These are phyloP conservation scores for Saccharomyces hybrid DNA, from an alignment of 1,139 yeast species.

Conservation along the genomic window DNA sequence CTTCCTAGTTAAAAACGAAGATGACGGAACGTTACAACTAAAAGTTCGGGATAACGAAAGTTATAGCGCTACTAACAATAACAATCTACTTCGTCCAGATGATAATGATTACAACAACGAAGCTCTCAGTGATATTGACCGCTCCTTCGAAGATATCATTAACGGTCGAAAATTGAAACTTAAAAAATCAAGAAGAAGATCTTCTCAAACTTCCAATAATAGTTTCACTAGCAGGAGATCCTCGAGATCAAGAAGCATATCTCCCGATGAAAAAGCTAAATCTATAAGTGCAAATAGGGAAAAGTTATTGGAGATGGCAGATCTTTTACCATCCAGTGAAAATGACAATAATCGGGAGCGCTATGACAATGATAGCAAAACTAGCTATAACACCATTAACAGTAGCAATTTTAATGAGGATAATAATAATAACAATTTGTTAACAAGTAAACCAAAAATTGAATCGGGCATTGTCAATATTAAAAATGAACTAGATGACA, in stretches of 20 bases:
- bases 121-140: constrained; percentile 8
- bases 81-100: constrained; percentile 7
- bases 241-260: constrained; percentile 14
- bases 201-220: constrained; percentile 9
- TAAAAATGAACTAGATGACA: background rate
- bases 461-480: background rate
- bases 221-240: constrained; percentile 10
- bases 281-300: constrained; percentile 40
- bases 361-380: background rate
- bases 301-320: constrained; percentile 56
- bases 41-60: background rate
- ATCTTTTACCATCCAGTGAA: constrained; percentile 11
- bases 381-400: background rate
- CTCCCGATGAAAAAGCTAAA: constrained; percentile 32
- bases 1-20: constrained; percentile 5
- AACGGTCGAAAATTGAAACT: constrained; percentile 18
- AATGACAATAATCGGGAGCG: background rate
- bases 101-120: constrained; percentile 1
- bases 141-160: constrained; percentile 21
- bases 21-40: constrained; percentile 1
- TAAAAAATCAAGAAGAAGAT: constrained; percentile 16
- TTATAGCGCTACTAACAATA: background rate
- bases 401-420: background rate
- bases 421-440: background rate
- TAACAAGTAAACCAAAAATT: background rate